Conservation (phyloP, 805 yeast genomes). For the Ogataea saltuana region DNA sequence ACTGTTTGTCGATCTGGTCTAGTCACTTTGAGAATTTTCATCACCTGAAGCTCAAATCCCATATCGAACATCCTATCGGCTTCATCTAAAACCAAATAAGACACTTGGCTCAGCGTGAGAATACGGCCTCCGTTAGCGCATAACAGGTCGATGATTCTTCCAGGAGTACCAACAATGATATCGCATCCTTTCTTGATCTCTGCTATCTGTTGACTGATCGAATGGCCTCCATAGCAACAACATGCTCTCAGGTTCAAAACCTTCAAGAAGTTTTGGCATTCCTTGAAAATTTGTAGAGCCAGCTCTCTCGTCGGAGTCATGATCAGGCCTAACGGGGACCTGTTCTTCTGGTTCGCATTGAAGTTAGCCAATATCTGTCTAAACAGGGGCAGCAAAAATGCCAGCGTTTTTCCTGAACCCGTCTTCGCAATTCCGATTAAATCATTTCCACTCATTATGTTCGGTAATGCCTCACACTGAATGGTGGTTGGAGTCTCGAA, state of each 20-base stretch:
- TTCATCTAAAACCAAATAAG: constrained; percentile 89
- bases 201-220: constrained; percentile 78
- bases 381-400: constrained; percentile 80
- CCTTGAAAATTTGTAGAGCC: constrained; percentile 78
- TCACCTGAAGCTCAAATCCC: constrained; percentile 96
- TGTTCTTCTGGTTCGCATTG: constrained; percentile 44
- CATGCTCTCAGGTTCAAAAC: constrained; percentile 53
- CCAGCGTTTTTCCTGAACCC: constrained; percentile 93
- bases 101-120: constrained; percentile 62
- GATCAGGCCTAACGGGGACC: constrained; percentile 78
- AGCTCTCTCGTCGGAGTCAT: constrained; percentile 92
- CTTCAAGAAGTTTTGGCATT: constrained; percentile 58
- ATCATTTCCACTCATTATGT: constrained; percentile 86
- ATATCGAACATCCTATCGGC: constrained; percentile 96
- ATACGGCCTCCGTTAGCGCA: constrained; percentile 82
- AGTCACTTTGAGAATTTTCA: constrained; percentile 70
- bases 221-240: constrained; percentile 91
- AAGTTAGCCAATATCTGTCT: constrained; percentile 78
- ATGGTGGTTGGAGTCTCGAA: constrained; percentile 78
- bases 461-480: constrained; percentile 89
- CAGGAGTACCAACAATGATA: constrained; percentile 91
- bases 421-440: constrained; percentile 94
- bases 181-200: constrained; percentile 76
- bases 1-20: constrained; percentile 89
- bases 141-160: constrained; percentile 84